Evolutionary conservation across 2,329 filamentous ascomycete species (phyloP).

Genomic region (Aulographum hederae): DNA sequence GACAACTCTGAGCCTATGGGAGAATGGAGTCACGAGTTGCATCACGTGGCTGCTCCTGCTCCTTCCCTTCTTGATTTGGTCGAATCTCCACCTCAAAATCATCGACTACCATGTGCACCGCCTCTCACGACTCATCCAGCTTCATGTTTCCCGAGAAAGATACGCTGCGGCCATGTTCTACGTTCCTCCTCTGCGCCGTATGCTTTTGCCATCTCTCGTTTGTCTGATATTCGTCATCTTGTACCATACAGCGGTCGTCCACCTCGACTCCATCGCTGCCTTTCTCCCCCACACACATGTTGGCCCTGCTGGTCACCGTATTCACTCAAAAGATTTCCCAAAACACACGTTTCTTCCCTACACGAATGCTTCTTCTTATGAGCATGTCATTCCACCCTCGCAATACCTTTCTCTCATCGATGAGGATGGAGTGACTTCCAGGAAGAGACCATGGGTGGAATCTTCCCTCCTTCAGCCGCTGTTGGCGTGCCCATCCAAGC

Average conservation of each 20-base stretch:
- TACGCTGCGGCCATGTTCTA: conserved; percentile 2
- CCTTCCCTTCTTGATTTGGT: too few relatives aligned
- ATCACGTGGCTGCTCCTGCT: too few relatives aligned
- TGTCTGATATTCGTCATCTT: conserved; percentile 1
- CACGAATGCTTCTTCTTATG: neutral
- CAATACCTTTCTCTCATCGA: too few relatives aligned
- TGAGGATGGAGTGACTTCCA: neutral
- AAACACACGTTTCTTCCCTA: neutral
- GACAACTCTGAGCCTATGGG: too few relatives aligned
- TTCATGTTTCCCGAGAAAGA: too few relatives aligned
- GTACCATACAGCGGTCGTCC: too few relatives aligned
- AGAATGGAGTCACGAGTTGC: too few relatives aligned
- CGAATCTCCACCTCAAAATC: too few relatives aligned
- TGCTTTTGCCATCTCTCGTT: conserved; percentile 1
- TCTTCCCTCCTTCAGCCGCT: neutral
- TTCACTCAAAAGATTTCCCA: neutral
- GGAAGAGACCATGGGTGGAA: neutral
- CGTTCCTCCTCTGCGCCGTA: conserved; percentile 2
- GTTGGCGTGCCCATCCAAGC: neutral
- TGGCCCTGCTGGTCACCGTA: neutral
- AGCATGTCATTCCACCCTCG: neutral
- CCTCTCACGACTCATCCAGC: too few relatives aligned
- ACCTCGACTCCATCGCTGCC: too few relatives aligned
- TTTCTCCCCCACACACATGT: neutral
- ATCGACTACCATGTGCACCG: too few relatives aligned